Conservation (phyloP, 768 basidiomycete genomes). For the Tephrocybe sp. region DNA sequence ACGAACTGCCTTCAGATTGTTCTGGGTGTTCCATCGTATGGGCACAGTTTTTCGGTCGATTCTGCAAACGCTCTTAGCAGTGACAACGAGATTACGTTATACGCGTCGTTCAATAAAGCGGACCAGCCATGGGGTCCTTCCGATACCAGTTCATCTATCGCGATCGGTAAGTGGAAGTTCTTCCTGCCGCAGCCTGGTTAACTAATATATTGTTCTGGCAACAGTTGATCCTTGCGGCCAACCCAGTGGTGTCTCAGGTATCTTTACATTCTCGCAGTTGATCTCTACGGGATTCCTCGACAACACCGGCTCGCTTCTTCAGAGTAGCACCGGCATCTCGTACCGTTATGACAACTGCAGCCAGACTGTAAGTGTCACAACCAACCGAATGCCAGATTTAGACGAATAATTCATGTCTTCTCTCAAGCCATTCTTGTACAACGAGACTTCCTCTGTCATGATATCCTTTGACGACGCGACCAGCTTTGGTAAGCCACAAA, state of each 20-base stretch:
- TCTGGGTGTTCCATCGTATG: constrained; percentile 81
- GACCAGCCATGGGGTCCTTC: constrained; percentile 40
- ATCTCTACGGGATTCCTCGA: constrained; percentile 55
- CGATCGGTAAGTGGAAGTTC: constrained; percentile 18
- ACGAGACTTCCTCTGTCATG: constrained; percentile 49
- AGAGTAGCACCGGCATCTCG: constrained; percentile 51
- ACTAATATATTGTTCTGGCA: not conserved
- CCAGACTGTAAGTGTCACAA: constrained; percentile 67
- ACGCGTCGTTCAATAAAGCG: constrained; percentile 48
- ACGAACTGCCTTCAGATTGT: constrained; percentile 44
- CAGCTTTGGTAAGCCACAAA: constrained; percentile 45
- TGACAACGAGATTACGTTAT: constrained; percentile 35
- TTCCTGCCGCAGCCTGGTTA: not conserved
- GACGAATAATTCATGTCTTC: no score
- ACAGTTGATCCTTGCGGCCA: constrained; percentile 46
- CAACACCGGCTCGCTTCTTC: constrained; percentile 41
- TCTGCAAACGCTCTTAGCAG: constrained; percentile 34
- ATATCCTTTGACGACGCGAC: constrained; percentile 67
- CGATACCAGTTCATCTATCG: not conserved
- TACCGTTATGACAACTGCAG: constrained; percentile 66
- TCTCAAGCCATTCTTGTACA: constrained; percentile 66
- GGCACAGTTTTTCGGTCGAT: constrained; percentile 64
- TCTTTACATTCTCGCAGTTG: constrained; percentile 64
- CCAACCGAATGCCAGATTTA: no score
- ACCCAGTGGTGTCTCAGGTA: constrained; percentile 39